Base-by-base conservation (phyloP, 805 yeast genomes). In the Suhomyces sp. region DNA sequence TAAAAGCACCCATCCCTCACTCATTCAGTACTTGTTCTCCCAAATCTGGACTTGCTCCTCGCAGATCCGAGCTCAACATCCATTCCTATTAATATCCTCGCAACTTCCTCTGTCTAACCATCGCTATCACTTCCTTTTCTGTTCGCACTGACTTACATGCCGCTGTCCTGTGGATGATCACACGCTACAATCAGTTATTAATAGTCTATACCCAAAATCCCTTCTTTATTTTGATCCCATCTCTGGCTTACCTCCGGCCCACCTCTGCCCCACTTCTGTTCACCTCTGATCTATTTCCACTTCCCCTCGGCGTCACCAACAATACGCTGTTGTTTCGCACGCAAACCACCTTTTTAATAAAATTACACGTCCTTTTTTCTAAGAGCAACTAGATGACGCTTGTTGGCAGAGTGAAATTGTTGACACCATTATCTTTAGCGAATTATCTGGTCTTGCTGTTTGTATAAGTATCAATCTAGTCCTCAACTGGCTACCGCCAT, bases 361-460 rank as follows among this genome's bases (percentile, higher is more conserved):
- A 46, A 6, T 29, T 19, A 46, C 48, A 46, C 48, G 48, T 46
- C 48, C 35, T 46, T 43, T 46, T 46, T 22, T 22, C 40, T 41
- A 22, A 21, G 22, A 41, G 44, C 25, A 44, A 46, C 20, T 46
- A 46, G 48, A 46, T 46, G 48, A 46, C 48, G 17, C 48, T 46
- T n/a, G 21, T 35, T 33, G 43, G 43, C 33, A 35, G 48, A 19
- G n/a, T 33, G 12, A 17, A 10, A 33, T 21, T 46, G 15, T 21
- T 21, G n/a, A n/a, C 39, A 44, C n/a, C 39, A 20, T 13, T 10
- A 15, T 31, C 35, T 31, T 31, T 27, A 27, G 31, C n/a, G 31
- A 27, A 27, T 5, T 10, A 27, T 27, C 31, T 31, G 35, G 35
- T n/a, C 15, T 31, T 31, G 17, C 35, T 10, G 10, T 6, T 31